phyloP scores from a whole-genome alignment of 768 basidiomycete genomes.

The Leccinum imitatum region DNA sequence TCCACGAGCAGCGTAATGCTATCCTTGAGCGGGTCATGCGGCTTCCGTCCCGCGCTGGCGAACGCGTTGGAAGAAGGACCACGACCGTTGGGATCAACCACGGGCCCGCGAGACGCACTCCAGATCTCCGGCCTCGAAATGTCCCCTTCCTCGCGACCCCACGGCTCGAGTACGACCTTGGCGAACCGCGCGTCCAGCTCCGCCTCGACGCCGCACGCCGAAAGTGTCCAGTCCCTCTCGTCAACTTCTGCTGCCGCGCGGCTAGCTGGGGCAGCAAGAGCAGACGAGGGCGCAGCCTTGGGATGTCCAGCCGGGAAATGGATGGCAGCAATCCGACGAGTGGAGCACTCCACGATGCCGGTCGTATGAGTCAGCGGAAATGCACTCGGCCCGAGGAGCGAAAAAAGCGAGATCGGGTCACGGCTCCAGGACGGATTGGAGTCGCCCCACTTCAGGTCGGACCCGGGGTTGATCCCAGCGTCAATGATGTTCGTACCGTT shows the following conservation, averaged over 20 bases:
- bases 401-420: constrained; percentile 30
- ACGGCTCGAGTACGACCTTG: constrained; percentile 54
- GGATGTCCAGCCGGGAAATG: constrained; percentile 36
- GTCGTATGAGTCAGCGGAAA: constrained; percentile 63
- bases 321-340: constrained; percentile 54
- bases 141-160: constrained; percentile 44
- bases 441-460: constrained; percentile 15
- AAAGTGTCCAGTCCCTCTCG: constrained; percentile 17
- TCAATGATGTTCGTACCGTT: not conserved
- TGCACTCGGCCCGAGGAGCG: constrained; percentile 53
- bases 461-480: not conserved
- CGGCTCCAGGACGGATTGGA: constrained; percentile 25
- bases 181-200: constrained; percentile 48
- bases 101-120: constrained; percentile 38
- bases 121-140: constrained; percentile 38
- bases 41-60: constrained; percentile 15
- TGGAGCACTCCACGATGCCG: constrained; percentile 65
- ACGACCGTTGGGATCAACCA: constrained; percentile 26
- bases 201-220: constrained; percentile 39
- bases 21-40: constrained; percentile 55
- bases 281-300: constrained; percentile 1
- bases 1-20: constrained; percentile 60
- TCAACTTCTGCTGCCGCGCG: constrained; percentile 8
- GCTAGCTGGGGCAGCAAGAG: not conserved
- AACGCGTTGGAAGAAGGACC: constrained; percentile 8